Base-by-base conservation (phyloP, 2,329 filamentous ascomycete genomes). In the Alternaria incomplexa region DNA sequence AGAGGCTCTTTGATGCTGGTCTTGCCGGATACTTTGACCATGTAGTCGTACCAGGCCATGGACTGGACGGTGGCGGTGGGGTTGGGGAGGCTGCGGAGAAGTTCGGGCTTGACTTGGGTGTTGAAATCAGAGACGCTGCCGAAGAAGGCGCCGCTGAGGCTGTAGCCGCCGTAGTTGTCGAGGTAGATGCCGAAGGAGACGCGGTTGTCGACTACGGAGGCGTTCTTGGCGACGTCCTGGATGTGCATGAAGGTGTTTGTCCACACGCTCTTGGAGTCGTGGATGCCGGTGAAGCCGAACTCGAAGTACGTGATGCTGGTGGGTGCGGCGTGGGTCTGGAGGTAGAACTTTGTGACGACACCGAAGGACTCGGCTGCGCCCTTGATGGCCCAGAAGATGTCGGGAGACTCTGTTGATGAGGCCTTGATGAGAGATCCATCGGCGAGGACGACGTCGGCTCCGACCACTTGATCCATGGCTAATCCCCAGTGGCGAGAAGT, bases 351-450 rank as follows among this genome's bases (percentile, higher is more conserved):
- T 46, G 73, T 77, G 28, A 81, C 75, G 55, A 82, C 76, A 17
- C 81, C 81, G 53, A 81, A 81, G 11, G 80, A 81, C 30, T 77
- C 77, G 3, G 80, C 81, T 8, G 80, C 81, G 6, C 81, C 81
- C 20, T 74, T 75, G n/a, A 82, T 64, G 7, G 77, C 81, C 79
- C 81, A 82, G 69, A 77, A 82, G 13, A 83, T 76, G 6, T 83
- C 80, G 0, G 74, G 53, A 56, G 81, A 74, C 80, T 76, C 28
- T 71, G 62, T 11, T 62, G 69, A 58, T 17, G 76, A 77, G n/a
- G 77, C 77, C 20, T 76, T 76, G 47, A 81, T 66, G 20, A 82
- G 65, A 2, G 72, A 73, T n/a, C 81, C 81, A 20, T 77, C 70
- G 11, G 80, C 80, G 22, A 80, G 75, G 8, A 83, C 80, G 26